Evolutionary conservation across 164 flowering plant species (phyloP), one percentile per base, ranked within the genome.

Genomic region (Magnolia sinica): DNA sequence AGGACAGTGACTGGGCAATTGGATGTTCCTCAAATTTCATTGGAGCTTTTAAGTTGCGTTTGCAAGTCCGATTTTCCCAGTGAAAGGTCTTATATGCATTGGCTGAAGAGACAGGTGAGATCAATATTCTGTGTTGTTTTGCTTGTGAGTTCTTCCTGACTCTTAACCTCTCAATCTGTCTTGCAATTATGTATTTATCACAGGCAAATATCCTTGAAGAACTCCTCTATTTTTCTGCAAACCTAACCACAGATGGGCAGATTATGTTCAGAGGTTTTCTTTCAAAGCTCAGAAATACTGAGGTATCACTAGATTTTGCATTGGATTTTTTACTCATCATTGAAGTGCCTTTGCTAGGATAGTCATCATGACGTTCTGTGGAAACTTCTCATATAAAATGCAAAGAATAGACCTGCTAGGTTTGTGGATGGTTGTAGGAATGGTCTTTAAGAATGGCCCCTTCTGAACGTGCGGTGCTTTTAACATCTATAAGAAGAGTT

Each of bases 81-180:
- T 79, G 88, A 84, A 74, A 92, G 87, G 80, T 79, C 84, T 20
- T 92, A 90, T 76, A 80, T 85, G 75, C 90, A 89, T 52, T 94
- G 98, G 98, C 89, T 80, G 81, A 86, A 71, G 76, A 87, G 97
- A 80, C 92, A 91, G 90, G 98, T 92, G 68, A 70, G 71, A 52
- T 69, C 64, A 31, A 64, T 68, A 29, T 76, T 18, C 24, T 73
- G 68, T 4, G 29, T 20, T 67, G 6, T 23, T 68, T 69, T 6
- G 20, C 29, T 66, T 61, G 31, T 19, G 27, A 72, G 68, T 63
- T n/a, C 19, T 63, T 27, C 19, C 45, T 20, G 78, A 52, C 50
- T 52, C 31, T 13, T 63, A 69, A 20, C 22, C 69, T 69, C 61
- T 22, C 29, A n/a, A 24, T 49, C 37, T 77, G 45, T 64, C 61